Evolutionary conservation across 2,329 filamentous ascomycete species (phyloP).

Genomic region (Tolypocladium inflatum): DNA sequence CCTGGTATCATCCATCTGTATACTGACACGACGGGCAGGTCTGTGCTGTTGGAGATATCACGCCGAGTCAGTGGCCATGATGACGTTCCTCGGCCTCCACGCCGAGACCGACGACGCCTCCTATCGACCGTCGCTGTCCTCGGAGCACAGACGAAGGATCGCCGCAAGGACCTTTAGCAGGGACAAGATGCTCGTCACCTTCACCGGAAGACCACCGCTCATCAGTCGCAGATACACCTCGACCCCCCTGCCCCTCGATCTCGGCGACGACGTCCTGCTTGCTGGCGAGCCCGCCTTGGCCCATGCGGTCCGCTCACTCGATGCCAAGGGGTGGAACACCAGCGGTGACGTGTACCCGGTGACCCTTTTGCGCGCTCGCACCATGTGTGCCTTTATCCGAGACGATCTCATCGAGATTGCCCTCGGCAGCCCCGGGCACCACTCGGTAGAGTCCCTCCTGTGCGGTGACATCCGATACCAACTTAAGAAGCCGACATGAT

Average conservation of each 20-base stretch:
- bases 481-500: too few relatives aligned
- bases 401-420: slow-evolving; percentile 16
- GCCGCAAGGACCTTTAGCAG: slow-evolving; percentile 19
- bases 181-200: slow-evolving; percentile 25
- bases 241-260: slow-evolving; percentile 26
- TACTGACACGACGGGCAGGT: not conserved
- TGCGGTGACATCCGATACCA: not conserved
- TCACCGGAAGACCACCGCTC: slow-evolving; percentile 29
- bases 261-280: slow-evolving; percentile 22
- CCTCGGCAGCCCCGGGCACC: slow-evolving; percentile 1
- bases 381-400: slow-evolving; percentile 10
- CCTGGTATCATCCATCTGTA: slow-evolving; percentile 8
- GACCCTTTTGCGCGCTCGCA: slow-evolving; percentile 15
- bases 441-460: not conserved
- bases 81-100: slow-evolving; percentile 16
- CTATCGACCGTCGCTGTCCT: slow-evolving; percentile 15
- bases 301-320: slow-evolving; percentile 11
- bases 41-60: slow-evolving; percentile 11
- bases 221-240: slow-evolving; percentile 23
- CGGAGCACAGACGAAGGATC: slow-evolving; percentile 14
- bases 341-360: slow-evolving; percentile 15
- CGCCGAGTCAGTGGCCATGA: slow-evolving; percentile 19
- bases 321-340: slow-evolving; percentile 26
- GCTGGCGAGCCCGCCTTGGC: slow-evolving; percentile 13
- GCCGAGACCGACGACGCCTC: slow-evolving; percentile 5